Evolutionary conservation across 768 basidiomycete species (phyloP), one percentile per base, ranked within the genome.

Genomic region (Hericium erinaceus): DNA sequence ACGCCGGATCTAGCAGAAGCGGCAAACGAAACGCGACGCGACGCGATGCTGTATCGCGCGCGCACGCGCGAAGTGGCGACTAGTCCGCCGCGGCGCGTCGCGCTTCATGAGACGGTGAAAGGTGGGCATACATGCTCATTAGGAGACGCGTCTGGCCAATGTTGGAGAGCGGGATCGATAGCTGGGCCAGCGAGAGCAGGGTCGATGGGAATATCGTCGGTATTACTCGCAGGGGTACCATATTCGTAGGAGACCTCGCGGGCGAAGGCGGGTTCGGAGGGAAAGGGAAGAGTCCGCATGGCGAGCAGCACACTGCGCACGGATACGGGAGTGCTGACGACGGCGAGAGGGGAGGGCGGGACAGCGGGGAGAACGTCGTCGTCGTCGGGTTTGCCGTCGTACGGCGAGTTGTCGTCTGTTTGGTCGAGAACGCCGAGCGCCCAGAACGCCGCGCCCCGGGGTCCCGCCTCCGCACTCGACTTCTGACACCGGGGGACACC

Each of bases 181-280:
- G 74, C 66, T 20, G 75, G 69, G 38, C 68, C 77, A 51, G 62
- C 78, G 61, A 89, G 81, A 44, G 81, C 83, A 65, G 89, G 89
- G 81, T 91, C 88, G 76, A 90, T 89, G 63, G 87, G 86, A 70
- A 90, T 85, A 74, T 82, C 78, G 66, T 65, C 65, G 68, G 69
- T 71, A 72, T 74, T 76, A 74, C 75, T 78, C 68, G 73, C 73
- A 61, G 83, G 81, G 13, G 83, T 83, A 64, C 78, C 79, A 64
- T 77, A 74, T 60, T 86, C 83, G 70, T 81, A 76, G 33, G 82
- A 78, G 39, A 73, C 66, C 69, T 84, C 82, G 61, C 76, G 81
- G 73, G 79, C 74, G 69, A 70, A 77, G 58, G 73, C 64, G 54
- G 75, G 70, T 64, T 64, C 74, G 56, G 74, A 58, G 48, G 80